Conservation (phyloP, 352 stramenopile genomes). For the Thalassiosira pacifica region DNA sequence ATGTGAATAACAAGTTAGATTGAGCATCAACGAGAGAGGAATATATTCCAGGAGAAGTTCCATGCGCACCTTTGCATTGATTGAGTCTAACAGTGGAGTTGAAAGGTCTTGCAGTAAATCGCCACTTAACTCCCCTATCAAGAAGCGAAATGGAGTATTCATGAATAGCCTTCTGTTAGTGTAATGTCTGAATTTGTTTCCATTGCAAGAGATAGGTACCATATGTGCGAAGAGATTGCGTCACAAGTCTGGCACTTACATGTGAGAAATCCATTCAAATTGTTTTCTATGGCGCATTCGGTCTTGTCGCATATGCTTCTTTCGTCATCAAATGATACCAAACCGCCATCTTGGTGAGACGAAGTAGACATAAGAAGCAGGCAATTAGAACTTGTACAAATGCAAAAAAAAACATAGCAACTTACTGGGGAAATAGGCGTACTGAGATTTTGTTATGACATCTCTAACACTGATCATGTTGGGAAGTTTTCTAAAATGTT, state of each 20-base stretch:
- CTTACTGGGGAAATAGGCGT: background rate
- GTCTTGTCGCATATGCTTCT: constrained; percentile 63
- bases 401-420: background rate
- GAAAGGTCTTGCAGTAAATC: constrained; percentile 30
- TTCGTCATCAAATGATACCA: constrained; percentile 68
- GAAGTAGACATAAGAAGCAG: background rate
- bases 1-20: no score
- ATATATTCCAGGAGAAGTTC: no score
- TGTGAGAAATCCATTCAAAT: constrained; percentile 57
- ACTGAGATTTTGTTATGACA: background rate
- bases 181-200: no score
- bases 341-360: constrained; percentile 29
- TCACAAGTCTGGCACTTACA: no score
- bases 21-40: no score
- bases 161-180: no score
- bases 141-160: no score
- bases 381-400: no score
- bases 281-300: constrained; percentile 56
- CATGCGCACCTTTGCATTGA: constrained; percentile 14
- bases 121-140: constrained; percentile 22
- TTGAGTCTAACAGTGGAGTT: constrained; percentile 31
- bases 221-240: no score
- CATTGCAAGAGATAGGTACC: no score
- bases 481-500: constrained; percentile 1
- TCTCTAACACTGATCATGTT: background rate